Percentiles rank a stretch among this genome's conserved stretches.
Conservation (phyloP, 2,329 filamentous ascomycete genomes). For the Albophoma yamanashiensis region DNA sequence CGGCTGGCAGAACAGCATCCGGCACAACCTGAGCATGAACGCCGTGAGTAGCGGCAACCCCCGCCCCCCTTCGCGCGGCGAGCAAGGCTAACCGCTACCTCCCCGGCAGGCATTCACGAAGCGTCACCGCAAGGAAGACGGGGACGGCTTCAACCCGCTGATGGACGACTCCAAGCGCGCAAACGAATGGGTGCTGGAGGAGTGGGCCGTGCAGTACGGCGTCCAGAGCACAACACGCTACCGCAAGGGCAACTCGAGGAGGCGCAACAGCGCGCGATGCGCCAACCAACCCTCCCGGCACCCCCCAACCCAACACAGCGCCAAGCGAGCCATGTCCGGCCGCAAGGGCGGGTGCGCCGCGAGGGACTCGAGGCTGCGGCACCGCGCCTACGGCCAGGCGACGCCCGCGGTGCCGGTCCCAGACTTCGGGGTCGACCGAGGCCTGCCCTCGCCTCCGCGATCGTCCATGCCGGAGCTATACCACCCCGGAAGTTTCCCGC, state of each 20-base stretch:
- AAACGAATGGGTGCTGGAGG: conserved; percentile 66
- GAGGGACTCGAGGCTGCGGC: conserved; percentile 14
- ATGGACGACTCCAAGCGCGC: conserved; percentile 46
- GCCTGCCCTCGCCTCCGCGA: conserved; percentile 6
- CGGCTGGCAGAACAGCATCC: conserved; percentile 93
- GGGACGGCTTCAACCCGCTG: conserved; percentile 1
- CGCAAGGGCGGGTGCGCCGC: conserved; percentile 22
- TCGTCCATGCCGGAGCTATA: conserved; percentile 12
- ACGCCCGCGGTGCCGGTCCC: conserved; percentile 3
- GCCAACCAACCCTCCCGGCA: conserved; percentile 9
- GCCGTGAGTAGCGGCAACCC: conserved; percentile 47
- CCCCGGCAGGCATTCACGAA: conserved; percentile 29
- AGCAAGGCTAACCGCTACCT: conserved; percentile 2
- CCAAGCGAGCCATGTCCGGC: conserved; percentile 19
- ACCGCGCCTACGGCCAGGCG: conserved; percentile 10
- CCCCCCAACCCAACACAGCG: conserved; percentile 12
- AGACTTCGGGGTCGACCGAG: conserved; percentile 1
- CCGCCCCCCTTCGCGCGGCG: background rate
- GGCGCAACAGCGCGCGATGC: conserved; percentile 9
- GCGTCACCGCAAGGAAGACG: conserved; percentile 15
- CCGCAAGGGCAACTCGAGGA: conserved; percentile 38
- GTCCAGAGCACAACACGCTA: conserved; percentile 82
- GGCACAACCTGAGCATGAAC: conserved; percentile 96
- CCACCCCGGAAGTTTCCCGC: conserved; percentile 10
- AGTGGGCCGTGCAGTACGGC: conserved; percentile 56